These are phyloP conservation scores for Erythrobasidium yunnanense DNA, from an alignment of 768 basidiomycete species.

Conservation along the genomic window DNA sequence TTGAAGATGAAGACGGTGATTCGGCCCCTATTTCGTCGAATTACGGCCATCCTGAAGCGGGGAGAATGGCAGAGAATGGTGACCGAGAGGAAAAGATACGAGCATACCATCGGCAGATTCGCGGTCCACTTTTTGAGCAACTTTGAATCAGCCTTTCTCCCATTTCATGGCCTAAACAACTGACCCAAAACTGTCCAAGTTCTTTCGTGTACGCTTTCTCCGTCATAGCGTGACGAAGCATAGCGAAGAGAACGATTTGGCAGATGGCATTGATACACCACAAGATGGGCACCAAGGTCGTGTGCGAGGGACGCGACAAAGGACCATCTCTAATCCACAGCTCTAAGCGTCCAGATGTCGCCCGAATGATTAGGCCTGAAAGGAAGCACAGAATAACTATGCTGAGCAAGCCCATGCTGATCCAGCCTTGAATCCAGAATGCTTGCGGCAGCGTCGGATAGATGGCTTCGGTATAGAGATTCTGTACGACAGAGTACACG, in stretches of 20 bases:
- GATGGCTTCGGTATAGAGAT: neutral
- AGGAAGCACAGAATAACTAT: neutral
- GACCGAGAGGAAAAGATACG: neutral
- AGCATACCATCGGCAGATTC: neutral
- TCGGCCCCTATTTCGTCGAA: neutral
- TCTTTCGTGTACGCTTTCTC: neutral
- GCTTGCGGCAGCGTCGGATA: neutral
- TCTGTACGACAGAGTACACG: too few species aligned
- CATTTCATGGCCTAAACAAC: neutral
- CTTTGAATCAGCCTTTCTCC: neutral
- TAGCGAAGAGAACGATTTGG: neutral
- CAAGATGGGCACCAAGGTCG: conserved; percentile 3
- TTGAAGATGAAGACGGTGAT: neutral
- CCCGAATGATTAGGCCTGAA: neutral
- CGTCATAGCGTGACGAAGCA: neutral
- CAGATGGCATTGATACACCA: neutral
- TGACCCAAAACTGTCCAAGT: conserved; percentile 4
- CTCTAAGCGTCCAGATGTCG: neutral
- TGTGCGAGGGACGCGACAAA: neutral
- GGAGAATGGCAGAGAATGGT: neutral
- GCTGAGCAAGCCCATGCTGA: neutral
- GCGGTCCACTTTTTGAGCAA: neutral
- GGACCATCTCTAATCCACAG: neutral
- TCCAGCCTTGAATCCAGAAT: neutral
- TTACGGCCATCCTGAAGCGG: neutral